phyloP scores from a whole-genome alignment of 1,139 yeast species.

The Suhomyces anneliseae region DNA sequence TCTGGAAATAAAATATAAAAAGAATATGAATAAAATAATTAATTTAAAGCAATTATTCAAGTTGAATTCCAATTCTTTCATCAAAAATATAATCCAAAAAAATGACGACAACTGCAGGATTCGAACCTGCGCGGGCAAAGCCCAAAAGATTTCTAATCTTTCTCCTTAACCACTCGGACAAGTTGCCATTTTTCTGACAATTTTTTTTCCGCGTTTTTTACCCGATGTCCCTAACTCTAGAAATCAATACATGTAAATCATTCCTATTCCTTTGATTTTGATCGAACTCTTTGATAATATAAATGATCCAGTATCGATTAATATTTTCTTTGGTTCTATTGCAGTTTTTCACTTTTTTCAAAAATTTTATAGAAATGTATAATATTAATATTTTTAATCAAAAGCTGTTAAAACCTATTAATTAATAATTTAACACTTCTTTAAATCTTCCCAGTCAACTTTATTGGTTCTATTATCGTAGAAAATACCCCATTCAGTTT shows the following conservation, averaged over 20 bases:
- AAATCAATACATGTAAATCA: neutral
- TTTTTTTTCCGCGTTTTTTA: neutral
- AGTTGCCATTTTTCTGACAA: conserved; percentile 18
- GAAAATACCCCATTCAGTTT: conserved; percentile 72
- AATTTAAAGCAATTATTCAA: too few species aligned
- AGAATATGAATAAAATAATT: too few species aligned
- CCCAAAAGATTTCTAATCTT: conserved; percentile 45
- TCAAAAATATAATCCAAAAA: conserved; percentile 10
- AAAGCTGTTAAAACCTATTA: too few species aligned
- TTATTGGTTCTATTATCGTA: conserved; percentile 39
- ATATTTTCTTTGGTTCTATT: too few species aligned
- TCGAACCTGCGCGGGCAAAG: conserved; percentile 58
- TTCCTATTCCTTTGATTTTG: neutral
- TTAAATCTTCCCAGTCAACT: conserved; percentile 5
- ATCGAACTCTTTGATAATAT: too few species aligned
- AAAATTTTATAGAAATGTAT: too few species aligned
- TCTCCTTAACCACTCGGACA: conserved; percentile 41
- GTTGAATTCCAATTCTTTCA: too few species aligned
- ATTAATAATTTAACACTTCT: neutral
- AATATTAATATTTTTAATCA: too few species aligned
- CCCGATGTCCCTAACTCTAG: conserved; percentile 2
- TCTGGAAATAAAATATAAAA: too few species aligned
- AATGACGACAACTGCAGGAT: conserved; percentile 45
- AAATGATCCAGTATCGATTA: too few species aligned
- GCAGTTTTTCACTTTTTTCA: too few species aligned